Percentiles rank a stretch among this genome's conserved stretches.
phyloP scores from a whole-genome alignment of 176 grass and related monocot species.

The Bonia amplexicaulis region DNA sequence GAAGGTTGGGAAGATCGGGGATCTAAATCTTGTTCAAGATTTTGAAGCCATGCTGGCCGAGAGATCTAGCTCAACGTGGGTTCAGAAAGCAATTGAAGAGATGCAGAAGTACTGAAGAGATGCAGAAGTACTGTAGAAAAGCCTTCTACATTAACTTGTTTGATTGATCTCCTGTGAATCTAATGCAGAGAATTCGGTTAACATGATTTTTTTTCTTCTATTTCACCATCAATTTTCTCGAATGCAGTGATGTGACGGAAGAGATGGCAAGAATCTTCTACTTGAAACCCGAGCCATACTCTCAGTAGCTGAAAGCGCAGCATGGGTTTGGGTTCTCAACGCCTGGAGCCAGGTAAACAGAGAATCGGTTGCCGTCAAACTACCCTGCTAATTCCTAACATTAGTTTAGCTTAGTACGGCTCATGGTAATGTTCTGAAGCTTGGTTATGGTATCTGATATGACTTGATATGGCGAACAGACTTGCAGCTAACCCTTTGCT shows the following conservation, averaged over 20 bases:
- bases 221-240: not conserved
- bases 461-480: not conserved
- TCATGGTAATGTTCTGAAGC: not conserved
- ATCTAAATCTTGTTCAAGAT: constrained; percentile 77
- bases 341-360: not conserved
- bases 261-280: constrained; percentile 44
- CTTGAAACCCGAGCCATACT: constrained; percentile 21
- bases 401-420: not conserved
- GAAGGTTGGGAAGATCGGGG: constrained; percentile 47
- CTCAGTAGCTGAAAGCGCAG: constrained; percentile 13
- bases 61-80: constrained; percentile 70
- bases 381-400: not conserved
- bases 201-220: not conserved
- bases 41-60: constrained; percentile 82
- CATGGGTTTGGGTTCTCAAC: not conserved
- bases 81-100: constrained; percentile 66
- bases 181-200: not conserved
- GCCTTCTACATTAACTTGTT: no score
- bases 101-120: no score
- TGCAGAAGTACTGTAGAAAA: no score
- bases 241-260: constrained; percentile 37
- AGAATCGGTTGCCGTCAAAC: not conserved
- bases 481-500: not conserved
- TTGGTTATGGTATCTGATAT: not conserved
- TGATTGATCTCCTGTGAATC: not conserved